Percentiles rank a stretch among this genome's conserved stretches.
Evolutionary conservation across 805 yeast genomes (phyloP).

Genomic region (Ogataea corticis): DNA sequence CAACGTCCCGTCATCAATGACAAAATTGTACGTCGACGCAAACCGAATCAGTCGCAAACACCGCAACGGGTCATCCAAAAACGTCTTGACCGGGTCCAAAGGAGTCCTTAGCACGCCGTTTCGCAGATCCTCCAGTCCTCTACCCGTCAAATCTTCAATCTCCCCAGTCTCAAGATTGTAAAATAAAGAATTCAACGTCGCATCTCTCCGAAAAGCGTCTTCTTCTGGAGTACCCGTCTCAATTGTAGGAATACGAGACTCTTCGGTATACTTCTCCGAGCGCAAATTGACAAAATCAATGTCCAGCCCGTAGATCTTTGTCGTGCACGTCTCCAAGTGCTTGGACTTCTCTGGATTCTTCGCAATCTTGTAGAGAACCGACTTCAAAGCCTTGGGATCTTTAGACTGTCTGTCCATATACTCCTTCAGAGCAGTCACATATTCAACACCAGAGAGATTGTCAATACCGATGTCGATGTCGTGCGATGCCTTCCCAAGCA

Average conservation of each 20-base stretch:
- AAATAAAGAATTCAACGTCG: slow-evolving; percentile 90
- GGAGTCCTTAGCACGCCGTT: slow-evolving; percentile 84
- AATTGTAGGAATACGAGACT: slow-evolving; percentile 82
- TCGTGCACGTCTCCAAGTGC: slow-evolving; percentile 95
- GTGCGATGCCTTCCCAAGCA: slow-evolving; percentile 74
- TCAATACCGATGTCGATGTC: slow-evolving; percentile 94
- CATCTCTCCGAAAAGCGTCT: slow-evolving; percentile 93
- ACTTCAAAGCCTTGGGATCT: slow-evolving; percentile 13
- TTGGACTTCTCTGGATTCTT: slow-evolving; percentile 94
- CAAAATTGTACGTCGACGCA: slow-evolving; percentile 74
- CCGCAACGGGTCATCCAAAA: slow-evolving; percentile 90
- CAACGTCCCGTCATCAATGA: slow-evolving; percentile 57
- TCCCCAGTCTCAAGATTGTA: slow-evolving; percentile 68
- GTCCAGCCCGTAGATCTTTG: slow-evolving; percentile 78
- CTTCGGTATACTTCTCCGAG: slow-evolving; percentile 79
- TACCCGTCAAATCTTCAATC: slow-evolving; percentile 83
- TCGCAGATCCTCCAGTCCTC: slow-evolving; percentile 71
- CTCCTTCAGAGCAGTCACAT: slow-evolving; percentile 65
- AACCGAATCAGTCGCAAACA: slow-evolving; percentile 84
- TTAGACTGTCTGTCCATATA: slow-evolving; percentile 40
- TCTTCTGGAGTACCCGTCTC: slow-evolving; percentile 87
- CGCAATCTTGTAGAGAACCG: slow-evolving; percentile 74
- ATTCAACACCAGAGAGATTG: slow-evolving; percentile 78
- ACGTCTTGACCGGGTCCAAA: slow-evolving; percentile 78
- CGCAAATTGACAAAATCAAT: slow-evolving; percentile 92